Percentiles rank a stretch among this genome's conserved stretches.
Evolutionary conservation across 805 yeast species (phyloP).

Genomic region (Debaryomyces prosopidis): DNA sequence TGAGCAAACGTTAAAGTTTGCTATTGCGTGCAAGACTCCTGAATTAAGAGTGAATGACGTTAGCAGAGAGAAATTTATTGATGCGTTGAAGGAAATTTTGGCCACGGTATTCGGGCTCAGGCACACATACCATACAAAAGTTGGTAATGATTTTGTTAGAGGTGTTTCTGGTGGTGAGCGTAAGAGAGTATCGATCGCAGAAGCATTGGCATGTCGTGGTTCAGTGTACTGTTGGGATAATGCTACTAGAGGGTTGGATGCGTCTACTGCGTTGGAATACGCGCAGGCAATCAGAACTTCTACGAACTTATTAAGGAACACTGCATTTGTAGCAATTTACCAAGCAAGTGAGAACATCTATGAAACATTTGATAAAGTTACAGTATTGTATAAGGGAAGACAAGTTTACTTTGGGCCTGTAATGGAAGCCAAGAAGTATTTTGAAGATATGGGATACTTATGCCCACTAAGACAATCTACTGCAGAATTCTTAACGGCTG

Average conservation of each 20-base stretch:
- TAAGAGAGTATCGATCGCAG: conserved; percentile 71
- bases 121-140: conserved; percentile 30
- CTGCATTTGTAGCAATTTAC: conserved; percentile 60
- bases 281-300: conserved; percentile 28
- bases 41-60: conserved; percentile 47
- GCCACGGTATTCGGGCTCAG: conserved; percentile 33
- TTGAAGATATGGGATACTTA: conserved; percentile 62
- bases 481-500: conserved; percentile 69
- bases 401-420: conserved; percentile 69
- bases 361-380: conserved; percentile 31
- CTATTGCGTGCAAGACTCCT: conserved; percentile 71
- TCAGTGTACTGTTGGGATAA: conserved; percentile 33
- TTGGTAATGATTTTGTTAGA: conserved; percentile 43
- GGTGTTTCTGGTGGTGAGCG: conserved; percentile 79
- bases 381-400: conserved; percentile 30
- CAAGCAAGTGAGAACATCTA: conserved; percentile 32
- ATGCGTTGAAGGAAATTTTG: conserved; percentile 23
- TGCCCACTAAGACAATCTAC: conserved; percentile 68
- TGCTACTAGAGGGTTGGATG: conserved; percentile 35
- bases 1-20: conserved; percentile 69
- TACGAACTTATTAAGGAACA: conserved; percentile 49
- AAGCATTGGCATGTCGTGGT: conserved; percentile 54
- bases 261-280: conserved; percentile 34
- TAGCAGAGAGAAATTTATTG: conserved; percentile 48
- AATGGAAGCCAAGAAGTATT: conserved; percentile 53